Base-by-base conservation (phyloP, 2,329 filamentous ascomycete species). In the Ascochyta rabiei region DNA sequence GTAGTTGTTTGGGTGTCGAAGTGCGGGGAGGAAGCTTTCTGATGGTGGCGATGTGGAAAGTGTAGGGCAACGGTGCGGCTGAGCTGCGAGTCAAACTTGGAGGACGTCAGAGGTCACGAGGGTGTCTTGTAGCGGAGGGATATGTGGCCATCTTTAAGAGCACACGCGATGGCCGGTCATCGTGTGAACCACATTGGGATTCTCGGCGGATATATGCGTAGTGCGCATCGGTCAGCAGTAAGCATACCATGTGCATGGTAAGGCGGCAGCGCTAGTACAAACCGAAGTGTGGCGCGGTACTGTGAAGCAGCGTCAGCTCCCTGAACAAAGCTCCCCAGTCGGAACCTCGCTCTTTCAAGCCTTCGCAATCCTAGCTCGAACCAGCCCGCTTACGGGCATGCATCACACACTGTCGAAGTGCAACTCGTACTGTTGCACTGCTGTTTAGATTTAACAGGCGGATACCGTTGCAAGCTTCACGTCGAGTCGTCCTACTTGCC, bases 171-270 rank as follows among this genome's bases (percentile, higher is more conserved):
- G 46, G 9, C 33, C 35, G 26, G 33, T 38, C 21, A 42, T 37
- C 46, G 18, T 42, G 42, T 45, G 41, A 38, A 46, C 52, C 18
- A 28, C 19, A n/a, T 45, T 31, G 39, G 43, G 35, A 26, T 48
- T 44, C 40, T 38, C 33, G 39, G 21, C 52, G 31, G 43, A 44
- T 54, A 54, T 49, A 41, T 56, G 48, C 16, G 23, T 39, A 40
- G 38, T 26, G 33, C 47, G 38, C 41, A 34, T 23, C 42, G 48
- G 54, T 42, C 41, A 40, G 39, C 45, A 26, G 31, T 38, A 44
- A 55, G 40, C 53, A 50, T 59, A 49, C 54, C 54, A 57, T 56
- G 53, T 37, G 35, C 49, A 50, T 56, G 57, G 61, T 55, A 62
- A 52, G 53, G 50, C 57, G 59, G 59, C 59, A 56, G 31, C 49